Evolutionary conservation across 1,284 basidiomycete genomes (phyloP).

Genomic region (Sanghuangporus weigelae): DNA sequence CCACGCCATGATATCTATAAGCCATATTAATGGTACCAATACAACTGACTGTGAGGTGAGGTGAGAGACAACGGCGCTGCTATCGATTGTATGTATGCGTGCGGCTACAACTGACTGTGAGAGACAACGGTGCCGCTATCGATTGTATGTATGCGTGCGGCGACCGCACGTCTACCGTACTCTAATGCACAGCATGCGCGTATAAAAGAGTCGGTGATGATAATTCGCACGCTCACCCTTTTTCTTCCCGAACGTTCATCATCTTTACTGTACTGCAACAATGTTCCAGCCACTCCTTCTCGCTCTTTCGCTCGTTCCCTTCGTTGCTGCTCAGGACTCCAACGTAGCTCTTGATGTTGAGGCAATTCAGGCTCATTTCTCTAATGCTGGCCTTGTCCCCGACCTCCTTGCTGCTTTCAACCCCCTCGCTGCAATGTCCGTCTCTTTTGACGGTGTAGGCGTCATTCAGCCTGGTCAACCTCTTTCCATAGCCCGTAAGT

Average conservation of each 20-base stretch:
- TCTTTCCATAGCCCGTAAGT: slow-evolving; percentile 52
- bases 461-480: slow-evolving; percentile 51
- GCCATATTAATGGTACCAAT: no score
- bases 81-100: no score
- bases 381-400: slow-evolving; percentile 53
- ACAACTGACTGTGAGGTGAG: no score
- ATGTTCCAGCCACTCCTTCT: slow-evolving; percentile 25
- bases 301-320: slow-evolving; percentile 32
- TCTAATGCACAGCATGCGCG: neutral
- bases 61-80: no score
- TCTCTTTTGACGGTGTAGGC: slow-evolving; percentile 48
- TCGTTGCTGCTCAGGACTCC: slow-evolving; percentile 38
- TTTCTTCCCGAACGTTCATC: slow-evolving; percentile 11
- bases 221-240: neutral
- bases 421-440: slow-evolving; percentile 48
- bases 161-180: neutral
- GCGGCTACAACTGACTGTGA: no score
- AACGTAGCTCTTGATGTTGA: slow-evolving; percentile 36
- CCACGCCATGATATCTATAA: no score
- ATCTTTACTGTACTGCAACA: neutral
- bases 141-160: no score
- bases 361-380: slow-evolving; percentile 58
- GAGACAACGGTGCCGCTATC: no score
- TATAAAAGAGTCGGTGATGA: neutral
- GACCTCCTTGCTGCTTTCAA: slow-evolving; percentile 49